Conservation (phyloP, 495 filamentous ascomycete species). For the Talaromyces wortmannii region DNA sequence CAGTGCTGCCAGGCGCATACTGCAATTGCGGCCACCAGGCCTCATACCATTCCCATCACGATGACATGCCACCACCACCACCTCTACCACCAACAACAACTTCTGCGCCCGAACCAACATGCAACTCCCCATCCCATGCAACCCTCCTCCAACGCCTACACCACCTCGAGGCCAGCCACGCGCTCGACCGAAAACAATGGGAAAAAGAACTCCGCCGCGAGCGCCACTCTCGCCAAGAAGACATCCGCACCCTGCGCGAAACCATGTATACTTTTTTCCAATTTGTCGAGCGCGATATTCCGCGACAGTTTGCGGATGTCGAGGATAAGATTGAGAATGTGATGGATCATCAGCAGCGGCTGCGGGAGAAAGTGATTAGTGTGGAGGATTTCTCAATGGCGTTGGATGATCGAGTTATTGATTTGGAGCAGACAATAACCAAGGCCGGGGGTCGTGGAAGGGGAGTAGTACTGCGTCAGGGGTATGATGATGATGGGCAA, state of each 20-base stretch:
- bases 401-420: slow-evolving; percentile 1
- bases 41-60: slow-evolving; percentile 17
- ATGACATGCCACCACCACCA: background rate
- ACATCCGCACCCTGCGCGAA: slow-evolving; percentile 2
- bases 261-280: background rate
- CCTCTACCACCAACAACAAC: background rate
- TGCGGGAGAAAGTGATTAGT: background rate
- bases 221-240: background rate
- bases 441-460: background rate
- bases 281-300: slow-evolving; percentile 2
- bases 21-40: slow-evolving; percentile 29
- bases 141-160: background rate
- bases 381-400: slow-evolving; percentile 4
- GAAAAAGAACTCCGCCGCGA: slow-evolving; percentile 3
- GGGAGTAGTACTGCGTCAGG: background rate
- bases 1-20: slow-evolving; percentile 14
- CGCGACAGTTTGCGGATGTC: background rate
- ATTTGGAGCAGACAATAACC: background rate
- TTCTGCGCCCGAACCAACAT: background rate
- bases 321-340: slow-evolving; percentile 3
- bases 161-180: background rate
- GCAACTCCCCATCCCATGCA: background rate
- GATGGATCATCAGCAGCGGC: background rate
- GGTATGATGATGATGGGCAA: background rate
- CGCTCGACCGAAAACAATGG: background rate